Evolutionary conservation across 106 monocot genomes (phyloP), one percentile per base, ranked within the genome.

Genomic region (Hemerocallis citrina): DNA sequence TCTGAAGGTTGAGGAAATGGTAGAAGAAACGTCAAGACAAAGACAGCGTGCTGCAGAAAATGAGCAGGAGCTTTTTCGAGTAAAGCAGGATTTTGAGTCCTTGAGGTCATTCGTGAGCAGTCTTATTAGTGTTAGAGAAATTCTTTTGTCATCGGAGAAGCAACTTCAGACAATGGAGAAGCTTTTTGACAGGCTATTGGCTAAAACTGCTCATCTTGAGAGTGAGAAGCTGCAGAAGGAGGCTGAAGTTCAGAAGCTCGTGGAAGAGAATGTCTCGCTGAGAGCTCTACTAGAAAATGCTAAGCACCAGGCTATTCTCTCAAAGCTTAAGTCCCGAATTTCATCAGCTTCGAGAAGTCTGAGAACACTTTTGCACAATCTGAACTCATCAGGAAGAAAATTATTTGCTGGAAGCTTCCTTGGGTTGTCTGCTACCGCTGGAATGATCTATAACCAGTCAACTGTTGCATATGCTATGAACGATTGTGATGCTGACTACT

Each of bases 71-170:
- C 89, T 94, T 61, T 67, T 17, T 72, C 85, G 80, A 23, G 85
- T 94, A 30, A 94, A 94, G 70, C 81, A 80, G 66, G 93, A 94
- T 59, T 94, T 94, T 75, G 85, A 89, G 49, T 76, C 79, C 16
- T 60, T 89, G 49, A 79, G 75, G 66, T 79, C 82, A 11, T 94
- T 68, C 74, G 93, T 94, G 20, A 73, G 80, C 56, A 74, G 74
- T 74, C 89, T 94, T 19, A 75, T 89, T 34, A 79, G 64, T 63
- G 82, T 83, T 24, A 80, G 85, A 80, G 93, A 93, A 72, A 79
- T 79, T 13, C 80, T 76, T 48, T 25, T 80, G 57, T 80, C 77
- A 60, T 85, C 89, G 21, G 89, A 94, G 46, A 83, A 77, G 65
- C 79, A 85, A 61, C 57, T 89, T 20, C 85, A 83, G 75, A 70